A percentile compares a stretch with the other conserved stretches of the same genome.
phyloP scores from a whole-genome alignment of 116 monocot genomes.

The Dioscorea cayenensis region DNA sequence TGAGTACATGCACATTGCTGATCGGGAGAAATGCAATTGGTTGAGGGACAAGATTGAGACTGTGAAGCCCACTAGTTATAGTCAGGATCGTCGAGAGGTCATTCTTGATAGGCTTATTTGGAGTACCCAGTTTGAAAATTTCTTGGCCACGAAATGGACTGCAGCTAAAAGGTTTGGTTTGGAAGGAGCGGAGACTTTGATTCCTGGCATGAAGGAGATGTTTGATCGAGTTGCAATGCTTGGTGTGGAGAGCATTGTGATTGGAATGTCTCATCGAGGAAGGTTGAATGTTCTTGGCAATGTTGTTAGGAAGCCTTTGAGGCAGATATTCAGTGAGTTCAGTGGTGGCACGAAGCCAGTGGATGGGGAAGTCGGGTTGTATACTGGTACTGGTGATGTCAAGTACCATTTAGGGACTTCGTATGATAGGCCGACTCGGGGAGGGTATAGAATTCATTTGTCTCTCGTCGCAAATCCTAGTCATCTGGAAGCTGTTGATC shows the following conservation, averaged over 20 bases:
- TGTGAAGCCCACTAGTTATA: not conserved
- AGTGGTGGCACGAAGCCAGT: not conserved
- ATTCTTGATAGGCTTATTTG: not conserved
- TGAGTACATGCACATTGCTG: not conserved
- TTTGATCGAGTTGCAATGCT: not conserved
- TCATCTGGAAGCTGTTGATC: constrained; percentile 1
- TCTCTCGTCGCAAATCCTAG: not conserved
- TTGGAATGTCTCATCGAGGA: constrained; percentile 1
- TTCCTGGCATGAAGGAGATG: constrained; percentile 1
- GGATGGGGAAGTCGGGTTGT: not conserved
- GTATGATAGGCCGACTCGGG: not conserved
- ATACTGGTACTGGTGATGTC: not conserved
- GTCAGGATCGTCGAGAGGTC: no score
- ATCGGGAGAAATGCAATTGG: not conserved
- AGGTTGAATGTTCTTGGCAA: not conserved
- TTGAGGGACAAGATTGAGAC: not conserved
- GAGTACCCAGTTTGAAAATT: not conserved
- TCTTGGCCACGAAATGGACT: not conserved
- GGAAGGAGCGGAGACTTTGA: not conserved
- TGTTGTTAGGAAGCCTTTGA: constrained; percentile 1
- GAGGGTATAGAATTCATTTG: not conserved
- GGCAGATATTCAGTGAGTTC: not conserved
- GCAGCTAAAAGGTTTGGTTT: not conserved
- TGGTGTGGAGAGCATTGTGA: constrained; percentile 1
- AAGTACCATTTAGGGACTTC: constrained; percentile 1